Evolutionary conservation across 2,329 filamentous ascomycete genomes (phyloP).

Genomic region (Emericellopsis cladophorae): DNA sequence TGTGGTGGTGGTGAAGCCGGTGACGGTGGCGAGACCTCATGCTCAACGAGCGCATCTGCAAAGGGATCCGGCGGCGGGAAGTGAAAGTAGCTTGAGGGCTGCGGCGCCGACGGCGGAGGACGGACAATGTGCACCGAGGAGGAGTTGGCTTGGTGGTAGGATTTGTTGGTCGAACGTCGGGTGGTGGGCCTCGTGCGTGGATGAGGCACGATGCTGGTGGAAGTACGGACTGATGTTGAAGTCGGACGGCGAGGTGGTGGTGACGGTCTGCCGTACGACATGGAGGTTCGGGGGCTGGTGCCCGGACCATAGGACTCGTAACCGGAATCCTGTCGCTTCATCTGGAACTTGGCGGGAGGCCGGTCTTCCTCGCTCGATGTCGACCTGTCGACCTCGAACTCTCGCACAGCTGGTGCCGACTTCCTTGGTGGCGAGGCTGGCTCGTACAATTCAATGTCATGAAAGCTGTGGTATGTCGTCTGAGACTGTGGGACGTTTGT

Average conservation of each 20-base stretch:
- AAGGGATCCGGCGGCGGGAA: slow-evolving; percentile 31
- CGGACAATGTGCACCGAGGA: slow-evolving; percentile 1
- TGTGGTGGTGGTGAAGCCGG: slow-evolving; percentile 28
- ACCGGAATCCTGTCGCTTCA: slow-evolving; percentile 45
- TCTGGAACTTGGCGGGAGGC: slow-evolving; percentile 21
- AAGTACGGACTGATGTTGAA: slow-evolving; percentile 10
- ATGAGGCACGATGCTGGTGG: slow-evolving; percentile 5
- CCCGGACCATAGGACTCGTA: slow-evolving; percentile 34
- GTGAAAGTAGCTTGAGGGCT: slow-evolving; percentile 31
- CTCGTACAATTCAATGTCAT: slow-evolving; percentile 34
- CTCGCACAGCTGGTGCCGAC: slow-evolving; percentile 1
- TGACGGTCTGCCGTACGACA: slow-evolving; percentile 13
- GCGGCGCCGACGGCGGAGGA: slow-evolving; percentile 7
- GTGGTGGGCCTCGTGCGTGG: slow-evolving; percentile 26
- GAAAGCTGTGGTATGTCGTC: slow-evolving; percentile 41
- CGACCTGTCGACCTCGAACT: slow-evolving; percentile 2
- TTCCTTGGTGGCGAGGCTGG: slow-evolving; percentile 16
- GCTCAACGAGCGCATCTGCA: not conserved
- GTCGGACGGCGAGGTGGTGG: slow-evolving; percentile 16
- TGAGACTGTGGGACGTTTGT: slow-evolving; percentile 31
- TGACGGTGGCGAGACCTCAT: slow-evolving; percentile 8
- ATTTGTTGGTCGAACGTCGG: slow-evolving; percentile 22
- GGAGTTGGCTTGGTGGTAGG: slow-evolving; percentile 6
- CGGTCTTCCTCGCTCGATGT: slow-evolving; percentile 11
- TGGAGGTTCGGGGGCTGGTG: slow-evolving; percentile 23